phyloP scores from a whole-genome alignment of 192 early-diverging fungal genomes.

The Coemansia sp. region DNA sequence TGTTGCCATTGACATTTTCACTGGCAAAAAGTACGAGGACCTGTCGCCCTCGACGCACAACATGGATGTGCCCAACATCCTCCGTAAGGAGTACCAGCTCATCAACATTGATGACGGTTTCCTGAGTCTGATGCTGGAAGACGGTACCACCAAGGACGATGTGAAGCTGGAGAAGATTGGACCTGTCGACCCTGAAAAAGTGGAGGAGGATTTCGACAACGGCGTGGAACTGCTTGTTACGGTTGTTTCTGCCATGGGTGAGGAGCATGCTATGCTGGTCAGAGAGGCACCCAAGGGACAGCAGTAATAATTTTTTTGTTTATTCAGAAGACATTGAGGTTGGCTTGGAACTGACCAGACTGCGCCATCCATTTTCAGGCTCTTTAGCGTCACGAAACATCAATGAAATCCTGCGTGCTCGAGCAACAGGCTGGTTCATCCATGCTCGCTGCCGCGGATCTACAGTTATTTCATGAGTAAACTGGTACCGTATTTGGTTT shows the following conservation, averaged over 20 bases:
- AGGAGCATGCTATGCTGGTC: conserved; percentile 78
- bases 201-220: conserved; percentile 70
- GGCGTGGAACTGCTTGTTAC: conserved; percentile 84
- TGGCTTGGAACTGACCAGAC: conserved; percentile 7
- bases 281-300: conserved; percentile 54
- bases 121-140: conserved; percentile 67
- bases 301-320: conserved; percentile 6
- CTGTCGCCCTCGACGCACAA: conserved; percentile 99
- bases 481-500: conserved; percentile 65
- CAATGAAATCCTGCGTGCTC: conserved; percentile 68
- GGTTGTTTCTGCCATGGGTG: conserved; percentile 86
- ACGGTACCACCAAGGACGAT: conserved; percentile 90
- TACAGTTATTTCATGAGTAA: conserved; percentile 75
- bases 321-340: neutral
- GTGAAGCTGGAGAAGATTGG: conserved; percentile 89
- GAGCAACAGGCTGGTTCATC: conserved; percentile 53
- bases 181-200: conserved; percentile 59
- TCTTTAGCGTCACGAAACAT: conserved; percentile 65
- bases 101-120: conserved; percentile 89
- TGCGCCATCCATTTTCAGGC: conserved; percentile 37
- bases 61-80: conserved; percentile 98
- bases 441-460: conserved; percentile 54
- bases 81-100: conserved; percentile 79
- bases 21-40: conserved; percentile 97
- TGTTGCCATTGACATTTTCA: conserved; percentile 95